phyloP scores from a whole-genome alignment of 2,329 filamentous ascomycete genomes.

The Aspergillus carbonarius region DNA sequence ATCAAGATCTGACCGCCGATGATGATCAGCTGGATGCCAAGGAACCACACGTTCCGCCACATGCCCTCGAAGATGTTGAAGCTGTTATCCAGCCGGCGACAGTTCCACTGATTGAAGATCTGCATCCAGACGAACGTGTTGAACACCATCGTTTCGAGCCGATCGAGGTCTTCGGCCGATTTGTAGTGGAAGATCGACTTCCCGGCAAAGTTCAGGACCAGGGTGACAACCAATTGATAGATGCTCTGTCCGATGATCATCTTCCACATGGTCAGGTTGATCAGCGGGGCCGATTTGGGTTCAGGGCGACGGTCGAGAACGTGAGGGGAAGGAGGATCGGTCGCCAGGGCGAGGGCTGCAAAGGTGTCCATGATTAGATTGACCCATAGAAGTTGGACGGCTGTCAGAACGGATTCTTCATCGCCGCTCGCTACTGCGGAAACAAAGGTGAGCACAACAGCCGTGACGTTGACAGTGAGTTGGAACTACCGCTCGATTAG shows the following conservation, averaged over 20 bases:
- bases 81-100: constrained; percentile 45
- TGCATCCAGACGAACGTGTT: constrained; percentile 51
- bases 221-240: constrained; percentile 43
- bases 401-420: constrained; percentile 61
- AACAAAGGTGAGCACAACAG: constrained; percentile 64
- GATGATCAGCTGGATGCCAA: constrained; percentile 65
- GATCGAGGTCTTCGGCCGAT: constrained; percentile 18
- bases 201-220: constrained; percentile 49
- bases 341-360: constrained; percentile 64
- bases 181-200: constrained; percentile 32
- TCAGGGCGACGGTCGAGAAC: constrained; percentile 57
- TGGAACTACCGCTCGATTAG: constrained; percentile 34
- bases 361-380: constrained; percentile 71
- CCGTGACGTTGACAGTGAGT: constrained; percentile 64
- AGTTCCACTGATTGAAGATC: constrained; percentile 53
- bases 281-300: constrained; percentile 46
- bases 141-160: constrained; percentile 42
- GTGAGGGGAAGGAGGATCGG: constrained; percentile 59
- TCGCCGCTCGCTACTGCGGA: constrained; percentile 59
- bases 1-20: constrained; percentile 70
- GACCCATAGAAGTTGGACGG: constrained; percentile 67
- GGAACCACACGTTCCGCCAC: constrained; percentile 46
- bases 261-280: constrained; percentile 49
- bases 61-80: constrained; percentile 48
- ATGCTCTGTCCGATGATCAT: constrained; percentile 48